Percentiles rank a stretch among this genome's conserved stretches.
Evolutionary conservation across 805 yeast species (phyloP).

Genomic region (Candida coquimbonensis): DNA sequence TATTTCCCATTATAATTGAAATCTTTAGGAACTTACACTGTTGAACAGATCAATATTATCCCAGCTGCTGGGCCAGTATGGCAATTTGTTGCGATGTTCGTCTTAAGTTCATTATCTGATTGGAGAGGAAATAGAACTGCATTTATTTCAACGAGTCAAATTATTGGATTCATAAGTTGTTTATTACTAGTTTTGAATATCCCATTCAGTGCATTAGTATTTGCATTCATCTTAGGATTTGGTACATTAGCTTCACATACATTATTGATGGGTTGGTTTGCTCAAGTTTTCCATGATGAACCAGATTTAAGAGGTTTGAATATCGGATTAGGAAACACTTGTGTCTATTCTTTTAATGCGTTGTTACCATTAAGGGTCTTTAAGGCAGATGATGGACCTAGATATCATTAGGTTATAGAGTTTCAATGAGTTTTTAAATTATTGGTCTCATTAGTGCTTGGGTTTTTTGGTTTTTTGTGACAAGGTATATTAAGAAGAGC

Average conservation of each 20-base stretch:
- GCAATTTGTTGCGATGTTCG: neutral
- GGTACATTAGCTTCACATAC: conserved; percentile 1
- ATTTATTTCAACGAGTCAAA: neutral
- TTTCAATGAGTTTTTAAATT: neutral
- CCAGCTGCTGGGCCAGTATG: conserved; percentile 1
- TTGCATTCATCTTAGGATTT: conserved; percentile 1
- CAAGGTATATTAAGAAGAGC: neutral
- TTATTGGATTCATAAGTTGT: neutral
- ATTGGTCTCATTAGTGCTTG: neutral
- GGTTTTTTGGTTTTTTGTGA: neutral
- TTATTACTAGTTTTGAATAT: neutral
- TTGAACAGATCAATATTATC: conserved; percentile 1
- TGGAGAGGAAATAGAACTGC: neutral
- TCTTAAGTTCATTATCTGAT: neutral
- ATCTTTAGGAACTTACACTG: neutral
- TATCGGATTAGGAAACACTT: conserved; percentile 1
- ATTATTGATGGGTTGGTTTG: neutral
- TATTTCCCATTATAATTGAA: neutral
- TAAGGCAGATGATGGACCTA: neutral
- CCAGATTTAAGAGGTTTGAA: conserved; percentile 1
- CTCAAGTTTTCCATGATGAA: conserved; percentile 1
- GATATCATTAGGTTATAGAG: neutral
- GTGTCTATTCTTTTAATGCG: conserved; percentile 1
- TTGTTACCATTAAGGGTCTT: neutral
- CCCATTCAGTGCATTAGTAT: neutral